Evolutionary conservation across 352 stramenopile genomes (phyloP), one percentile per base, ranked within the genome.

Genomic region (Globisporangium ultimum): DNA sequence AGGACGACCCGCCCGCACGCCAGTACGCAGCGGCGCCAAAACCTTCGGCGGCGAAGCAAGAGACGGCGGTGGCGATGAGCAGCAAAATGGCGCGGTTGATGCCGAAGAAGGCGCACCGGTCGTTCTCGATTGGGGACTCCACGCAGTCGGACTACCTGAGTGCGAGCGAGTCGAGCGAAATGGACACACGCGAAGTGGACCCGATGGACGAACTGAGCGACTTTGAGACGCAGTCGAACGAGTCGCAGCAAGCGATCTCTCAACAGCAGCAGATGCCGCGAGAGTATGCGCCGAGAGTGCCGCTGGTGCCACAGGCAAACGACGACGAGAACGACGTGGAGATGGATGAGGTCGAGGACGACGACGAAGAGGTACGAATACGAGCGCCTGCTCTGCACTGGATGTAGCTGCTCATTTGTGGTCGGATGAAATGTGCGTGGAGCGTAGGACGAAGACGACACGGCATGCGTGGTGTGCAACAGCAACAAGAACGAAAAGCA

Each of bases 131-230:
- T 43, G 38, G 3, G 38, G 10, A 13, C 3, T 8, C 36, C 7
- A 41, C 2, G 11, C 38, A 43, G 38, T 32, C 24, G 24, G 24
- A 32, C 38, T 43, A 43, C 38, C 8, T 43, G 38, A 17, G 38
- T 10, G 15, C 46, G 59, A 82, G 61, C 60, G 74, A 81, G 36
- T 76, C 68, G n/a, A 87, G 72, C 28, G 78, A 88, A 28, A 32
- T 69, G 9, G 78, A 87, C 28, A 68, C 45, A 38, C 56, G 58
- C 0, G 79, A 89, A 53, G 62, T 89, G 18, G 72, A 89, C 58
- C 77, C 77, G 11, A 84, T 83, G 68, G 75, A 89, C 49, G 77
- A 82, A 50, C 66, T 89, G 14, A 80, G 68, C 28, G 77, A 87
- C 56, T 78, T 89, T 68, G 80, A 87, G 61, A 51, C 49, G 32